Percentiles rank a stretch among this genome's conserved stretches.
Conservation (phyloP, 495 filamentous ascomycete genomes). For the Penicillium pancosmium region DNA sequence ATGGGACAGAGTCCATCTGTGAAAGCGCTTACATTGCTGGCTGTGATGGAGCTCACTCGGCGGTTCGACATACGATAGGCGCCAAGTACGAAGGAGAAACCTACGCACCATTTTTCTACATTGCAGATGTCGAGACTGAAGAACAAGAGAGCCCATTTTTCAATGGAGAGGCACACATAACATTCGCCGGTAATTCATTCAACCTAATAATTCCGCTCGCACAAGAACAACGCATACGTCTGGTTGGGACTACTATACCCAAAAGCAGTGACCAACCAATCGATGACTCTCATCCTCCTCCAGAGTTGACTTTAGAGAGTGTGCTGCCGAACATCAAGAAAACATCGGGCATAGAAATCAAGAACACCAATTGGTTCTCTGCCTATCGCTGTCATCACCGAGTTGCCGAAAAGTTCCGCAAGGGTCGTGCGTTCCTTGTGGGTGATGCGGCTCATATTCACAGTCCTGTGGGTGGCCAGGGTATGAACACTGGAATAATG, state of each 20-base stretch:
- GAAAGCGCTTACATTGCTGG: conserved; percentile 38
- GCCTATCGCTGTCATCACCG: conserved; percentile 40
- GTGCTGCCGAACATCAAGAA: conserved; percentile 26
- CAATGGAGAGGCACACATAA: conserved; percentile 40
- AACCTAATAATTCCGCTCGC: conserved; percentile 34
- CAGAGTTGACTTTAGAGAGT: conserved; percentile 34
- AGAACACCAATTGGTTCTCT: conserved; percentile 42
- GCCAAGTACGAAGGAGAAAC: conserved; percentile 37
- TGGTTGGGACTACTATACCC: conserved; percentile 25
- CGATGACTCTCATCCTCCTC: conserved; percentile 6
- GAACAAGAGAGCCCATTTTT: conserved; percentile 24
- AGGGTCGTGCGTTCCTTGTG: conserved; percentile 36
- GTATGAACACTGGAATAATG: conserved; percentile 64
- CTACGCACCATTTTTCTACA: conserved; percentile 37
- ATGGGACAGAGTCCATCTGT: conserved; percentile 21
- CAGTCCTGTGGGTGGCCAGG: conserved; percentile 58
- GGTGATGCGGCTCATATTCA: conserved; percentile 60
- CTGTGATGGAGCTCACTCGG: conserved; percentile 41
- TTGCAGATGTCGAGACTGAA: conserved; percentile 37
- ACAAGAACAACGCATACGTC: conserved; percentile 23
- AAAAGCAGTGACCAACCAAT: neutral
- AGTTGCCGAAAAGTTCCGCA: conserved; percentile 32
- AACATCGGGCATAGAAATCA: conserved; percentile 24
- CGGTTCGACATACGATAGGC: conserved; percentile 29
- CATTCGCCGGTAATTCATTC: conserved; percentile 30